Percentiles rank a stretch among this genome's conserved stretches.
Conservation (phyloP, 495 filamentous ascomycete species). For the Neurospora intermedia region DNA sequence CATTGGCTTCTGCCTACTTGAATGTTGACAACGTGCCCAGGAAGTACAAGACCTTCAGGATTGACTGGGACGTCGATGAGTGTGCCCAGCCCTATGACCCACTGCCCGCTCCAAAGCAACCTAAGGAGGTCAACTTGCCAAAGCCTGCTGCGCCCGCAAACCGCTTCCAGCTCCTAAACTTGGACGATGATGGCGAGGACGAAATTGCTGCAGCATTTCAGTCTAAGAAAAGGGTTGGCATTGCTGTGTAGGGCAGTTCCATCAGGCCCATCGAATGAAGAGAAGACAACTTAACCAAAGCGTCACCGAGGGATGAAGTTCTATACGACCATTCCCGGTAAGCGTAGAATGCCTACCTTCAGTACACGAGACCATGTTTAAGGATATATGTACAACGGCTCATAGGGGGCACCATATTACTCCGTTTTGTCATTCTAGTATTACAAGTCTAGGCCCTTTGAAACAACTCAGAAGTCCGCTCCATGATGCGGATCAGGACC, state of each 20-base stretch:
- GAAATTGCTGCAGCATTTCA: constrained; percentile 16
- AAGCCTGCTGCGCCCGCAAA: constrained; percentile 35
- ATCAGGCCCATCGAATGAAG: neutral
- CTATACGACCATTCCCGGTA: neutral
- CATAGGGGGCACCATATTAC: neutral
- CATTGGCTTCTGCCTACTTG: neutral
- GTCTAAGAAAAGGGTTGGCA: constrained; percentile 16
- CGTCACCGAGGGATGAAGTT: neutral
- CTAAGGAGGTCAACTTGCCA: constrained; percentile 22
- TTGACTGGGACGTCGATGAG: constrained; percentile 66
- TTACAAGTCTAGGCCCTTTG: neutral
- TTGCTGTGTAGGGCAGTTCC: constrained; percentile 14
- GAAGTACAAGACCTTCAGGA: constrained; percentile 61
- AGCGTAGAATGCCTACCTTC: neutral
- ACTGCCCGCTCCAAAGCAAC: constrained; percentile 9
- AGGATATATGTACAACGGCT: neutral
- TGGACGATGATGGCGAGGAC: constrained; percentile 30
- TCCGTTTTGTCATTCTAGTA: neutral
- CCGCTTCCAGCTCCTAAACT: constrained; percentile 54
- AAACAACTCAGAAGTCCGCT: neutral
- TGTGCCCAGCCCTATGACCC: constrained; percentile 50
- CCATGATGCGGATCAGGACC: neutral
- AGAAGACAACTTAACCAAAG: neutral
- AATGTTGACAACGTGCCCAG: constrained; percentile 13
- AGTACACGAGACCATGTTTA: neutral